phyloP scores from a whole-genome alignment of 768 basidiomycete genomes.

The Leccinum imitatum region DNA sequence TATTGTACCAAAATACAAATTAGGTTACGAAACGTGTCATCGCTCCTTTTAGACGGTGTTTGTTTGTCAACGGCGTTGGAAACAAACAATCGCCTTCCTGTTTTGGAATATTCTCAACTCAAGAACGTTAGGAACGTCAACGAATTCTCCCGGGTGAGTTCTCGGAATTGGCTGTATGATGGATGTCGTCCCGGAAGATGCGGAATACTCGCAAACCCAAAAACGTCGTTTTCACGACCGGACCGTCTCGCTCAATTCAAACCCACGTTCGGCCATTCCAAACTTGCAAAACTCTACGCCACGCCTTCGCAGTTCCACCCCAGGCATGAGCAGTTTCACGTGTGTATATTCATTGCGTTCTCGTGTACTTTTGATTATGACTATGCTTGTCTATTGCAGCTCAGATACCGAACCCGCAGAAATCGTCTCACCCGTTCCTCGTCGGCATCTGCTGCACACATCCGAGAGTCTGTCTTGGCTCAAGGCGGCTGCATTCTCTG shows the following conservation, averaged over 20 bases:
- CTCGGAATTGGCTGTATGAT: conserved; percentile 7
- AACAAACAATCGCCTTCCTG: conserved; percentile 20
- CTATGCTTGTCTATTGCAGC: conserved; percentile 6
- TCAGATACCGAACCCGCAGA: conserved; percentile 35
- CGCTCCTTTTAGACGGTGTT: background rate
- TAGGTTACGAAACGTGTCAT: too few relatives aligned
- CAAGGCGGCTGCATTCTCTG: conserved; percentile 38
- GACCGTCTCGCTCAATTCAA: conserved; percentile 17
- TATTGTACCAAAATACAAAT: background rate
- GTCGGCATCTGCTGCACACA: conserved; percentile 60
- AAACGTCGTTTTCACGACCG: conserved; percentile 6
- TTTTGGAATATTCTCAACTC: conserved; percentile 1
- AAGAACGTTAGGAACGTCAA: background rate
- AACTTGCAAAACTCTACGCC: conserved; percentile 10
- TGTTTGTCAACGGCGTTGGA: conserved; percentile 11
- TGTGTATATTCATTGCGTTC: conserved; percentile 4
- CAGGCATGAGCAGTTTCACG: conserved; percentile 17
- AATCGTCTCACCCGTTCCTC: conserved; percentile 67
- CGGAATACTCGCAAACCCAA: conserved; percentile 6
- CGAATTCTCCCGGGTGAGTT: background rate
- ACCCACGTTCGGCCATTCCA: conserved; percentile 1
- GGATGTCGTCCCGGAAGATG: conserved; percentile 17
- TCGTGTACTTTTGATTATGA: background rate
- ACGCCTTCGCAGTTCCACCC: conserved; percentile 17
- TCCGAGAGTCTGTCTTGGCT: conserved; percentile 64